Conservation (phyloP, 345 rosid genomes). For the Capsella bursapastoris region DNA sequence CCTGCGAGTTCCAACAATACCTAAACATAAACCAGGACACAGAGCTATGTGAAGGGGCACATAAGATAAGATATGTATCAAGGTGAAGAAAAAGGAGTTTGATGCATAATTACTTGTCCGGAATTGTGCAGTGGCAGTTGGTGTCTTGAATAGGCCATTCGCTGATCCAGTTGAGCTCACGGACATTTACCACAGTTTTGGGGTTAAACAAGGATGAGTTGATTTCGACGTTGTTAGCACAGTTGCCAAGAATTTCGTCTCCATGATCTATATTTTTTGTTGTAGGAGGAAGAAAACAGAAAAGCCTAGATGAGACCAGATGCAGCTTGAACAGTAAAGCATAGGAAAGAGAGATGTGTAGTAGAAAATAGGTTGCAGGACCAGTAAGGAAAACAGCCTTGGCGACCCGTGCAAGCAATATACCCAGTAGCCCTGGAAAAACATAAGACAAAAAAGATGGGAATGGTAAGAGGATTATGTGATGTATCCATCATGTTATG, state of each 20-base stretch:
- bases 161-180: slow-evolving; percentile 79
- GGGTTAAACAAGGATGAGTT: slow-evolving; percentile 54
- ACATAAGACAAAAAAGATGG: neutral
- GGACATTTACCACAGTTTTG: slow-evolving; percentile 55
- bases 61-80: neutral
- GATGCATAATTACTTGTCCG: slow-evolving; percentile 43
- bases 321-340: neutral
- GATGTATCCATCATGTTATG: neutral
- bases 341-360: neutral
- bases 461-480: neutral
- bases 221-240: slow-evolving; percentile 58
- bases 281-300: neutral
- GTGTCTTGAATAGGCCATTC: slow-evolving; percentile 63
- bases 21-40: slow-evolving; percentile 22
- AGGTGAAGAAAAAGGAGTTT: slow-evolving; percentile 16
- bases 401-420: slow-evolving; percentile 74
- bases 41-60: neutral
- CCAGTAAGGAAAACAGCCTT: slow-evolving; percentile 79
- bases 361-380: neutral
- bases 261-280: slow-evolving; percentile 55
- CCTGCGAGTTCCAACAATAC: slow-evolving; percentile 42
- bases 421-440: slow-evolving; percentile 69
- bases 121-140: slow-evolving; percentile 35
- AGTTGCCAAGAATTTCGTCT: slow-evolving; percentile 69
- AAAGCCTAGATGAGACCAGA: neutral